Evolutionary conservation across 768 basidiomycete genomes (phyloP).

Genomic region (Termitomyces sp.): DNA sequence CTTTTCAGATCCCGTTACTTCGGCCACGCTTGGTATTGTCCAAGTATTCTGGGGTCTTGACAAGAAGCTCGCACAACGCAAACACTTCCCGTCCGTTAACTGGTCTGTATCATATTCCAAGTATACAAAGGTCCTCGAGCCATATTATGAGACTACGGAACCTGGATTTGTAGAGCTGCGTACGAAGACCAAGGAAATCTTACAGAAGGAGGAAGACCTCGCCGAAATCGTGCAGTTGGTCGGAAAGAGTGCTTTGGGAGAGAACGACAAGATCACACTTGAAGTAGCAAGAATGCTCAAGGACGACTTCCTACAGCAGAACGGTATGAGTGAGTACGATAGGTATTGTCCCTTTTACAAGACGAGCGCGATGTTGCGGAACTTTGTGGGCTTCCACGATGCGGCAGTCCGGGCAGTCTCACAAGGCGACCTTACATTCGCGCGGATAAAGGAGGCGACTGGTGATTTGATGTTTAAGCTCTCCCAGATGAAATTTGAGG

Average conservation of each 20-base stretch:
- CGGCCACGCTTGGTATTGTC: slow-evolving; percentile 96
- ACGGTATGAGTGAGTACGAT: slow-evolving; percentile 98
- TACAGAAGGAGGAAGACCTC: slow-evolving; percentile 98
- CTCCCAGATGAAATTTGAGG: slow-evolving; percentile 99
- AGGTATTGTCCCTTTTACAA: slow-evolving; percentile 99
- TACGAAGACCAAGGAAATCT: slow-evolving; percentile 88
- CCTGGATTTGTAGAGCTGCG: slow-evolving; percentile 96
- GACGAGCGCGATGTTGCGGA: slow-evolving; percentile 92
- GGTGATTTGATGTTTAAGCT: slow-evolving; percentile 92
- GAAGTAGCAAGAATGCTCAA: slow-evolving; percentile 97
- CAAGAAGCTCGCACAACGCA: slow-evolving; percentile 97
- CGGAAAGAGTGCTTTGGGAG: slow-evolving; percentile 95
- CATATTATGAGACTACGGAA: slow-evolving; percentile 85
- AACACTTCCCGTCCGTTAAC: slow-evolving; percentile 99
- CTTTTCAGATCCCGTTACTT: slow-evolving; percentile 97
- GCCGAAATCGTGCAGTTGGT: slow-evolving; percentile 99
- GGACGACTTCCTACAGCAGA: slow-evolving; percentile 96
- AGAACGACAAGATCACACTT: slow-evolving; percentile 96
- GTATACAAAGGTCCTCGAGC: slow-evolving; percentile 90
- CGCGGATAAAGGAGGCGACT: slow-evolving; percentile 81
- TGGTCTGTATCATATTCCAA: slow-evolving; percentile 99
- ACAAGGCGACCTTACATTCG: slow-evolving; percentile 77
- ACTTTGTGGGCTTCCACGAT: slow-evolving; percentile 93
- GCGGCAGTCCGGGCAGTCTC: slow-evolving; percentile 82
- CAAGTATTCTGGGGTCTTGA: slow-evolving; percentile 99